Base-by-base conservation (phyloP, 2,329 filamentous ascomycete species). In the Beauveria brongniartii region DNA sequence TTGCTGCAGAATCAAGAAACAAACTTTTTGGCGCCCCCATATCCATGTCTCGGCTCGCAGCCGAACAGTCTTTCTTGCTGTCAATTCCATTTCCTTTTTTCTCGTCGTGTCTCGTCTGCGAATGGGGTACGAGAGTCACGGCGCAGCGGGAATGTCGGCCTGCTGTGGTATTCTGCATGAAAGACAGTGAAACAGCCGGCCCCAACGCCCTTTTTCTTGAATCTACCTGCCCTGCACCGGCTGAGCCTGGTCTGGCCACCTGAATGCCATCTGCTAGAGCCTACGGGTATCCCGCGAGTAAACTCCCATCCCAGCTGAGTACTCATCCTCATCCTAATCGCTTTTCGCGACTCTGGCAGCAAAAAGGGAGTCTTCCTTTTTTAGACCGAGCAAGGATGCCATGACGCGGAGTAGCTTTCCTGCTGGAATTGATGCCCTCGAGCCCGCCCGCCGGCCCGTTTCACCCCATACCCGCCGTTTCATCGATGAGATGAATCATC, bases 401-500 rank as follows among this genome's bases (percentile, higher is more conserved):
- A 28, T 57, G 10, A 20, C 44, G 24, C 22, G 10, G 10, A 20
- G 8, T n/a, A 20, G 46, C 55, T 37, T 46, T 41, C 5, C 30
- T 12, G 22, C 44, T 50, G 62, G 63, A 55, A 28, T 14, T 47
- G 18, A 46, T 18, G 40, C 53, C 24, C 16, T 30, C 7, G 14
- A 14, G 53, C 24, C 53, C 53, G 22, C 48, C 20, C 16, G 59
- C 64, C 62, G 5, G 34, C 65, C 64, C 65, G 65, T 62, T 66
- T 66, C 63, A 63, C 63, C 54, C 50, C n/a, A 65, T 67, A 65
- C 64, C 66, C 67, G 65, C 69, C 65, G 55, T 65, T 61, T 65
- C 63, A 61, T 63, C 41, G 63, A 63, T 66, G 62, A 40, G 34
- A 34, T 37, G 37, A 52, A 65, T 80, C 78, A 89, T 78, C 85